Evolutionary conservation across 2,329 filamentous ascomycete genomes (phyloP), one percentile per base, ranked within the genome.

Genomic region (Hypoxylon sp.): DNA sequence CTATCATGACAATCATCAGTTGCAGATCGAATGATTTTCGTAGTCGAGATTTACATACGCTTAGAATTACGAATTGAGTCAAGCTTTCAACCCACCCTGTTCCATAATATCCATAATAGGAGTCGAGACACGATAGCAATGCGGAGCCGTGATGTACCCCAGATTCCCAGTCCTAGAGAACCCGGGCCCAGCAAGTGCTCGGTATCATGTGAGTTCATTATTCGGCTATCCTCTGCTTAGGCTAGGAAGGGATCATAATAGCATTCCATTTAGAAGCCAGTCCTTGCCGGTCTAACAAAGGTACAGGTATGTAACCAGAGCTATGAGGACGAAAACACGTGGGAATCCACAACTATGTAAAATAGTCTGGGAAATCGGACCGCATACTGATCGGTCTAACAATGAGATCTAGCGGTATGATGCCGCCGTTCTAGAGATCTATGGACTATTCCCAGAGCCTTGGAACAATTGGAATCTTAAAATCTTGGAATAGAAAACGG

Each of bases 131-230:
- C 37, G 35, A 48, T 19, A 47, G 52, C 52, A n/a, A 53, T 63
- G 60, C 57, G 57, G 61, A 65, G 68, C 57, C 57, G 68, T 60
- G 48, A 44, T 60, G 56, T 47, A 52, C 60, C 65, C 68, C 68
- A 59, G 62, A 61, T 63, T 50, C 31, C 52, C 50, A 47, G 58
- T 42, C 52, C 48, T 48, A 31, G 57, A 29, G 44, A 65, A 42
- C 35, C 64, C 47, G 56, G 64, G 33, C 52, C 64, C 14, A 58
- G 57, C 29, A 58, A 58, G 61, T 35, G 51, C 19, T 65, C 47
- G 54, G 68, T 57, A 65, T 65, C 68, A 70, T 65, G 68, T 70
- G 68, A 63, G 54, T 37, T 35, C 19, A 22, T 54, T 46, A n/a
- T 29, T 62, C 48, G 57, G 44, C 44, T 47, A 6, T 35, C 42